These are phyloP conservation scores for Cylindrotheca fusiformis DNA, from an alignment of 108 stramenopile genomes.

Conservation along the genomic window DNA sequence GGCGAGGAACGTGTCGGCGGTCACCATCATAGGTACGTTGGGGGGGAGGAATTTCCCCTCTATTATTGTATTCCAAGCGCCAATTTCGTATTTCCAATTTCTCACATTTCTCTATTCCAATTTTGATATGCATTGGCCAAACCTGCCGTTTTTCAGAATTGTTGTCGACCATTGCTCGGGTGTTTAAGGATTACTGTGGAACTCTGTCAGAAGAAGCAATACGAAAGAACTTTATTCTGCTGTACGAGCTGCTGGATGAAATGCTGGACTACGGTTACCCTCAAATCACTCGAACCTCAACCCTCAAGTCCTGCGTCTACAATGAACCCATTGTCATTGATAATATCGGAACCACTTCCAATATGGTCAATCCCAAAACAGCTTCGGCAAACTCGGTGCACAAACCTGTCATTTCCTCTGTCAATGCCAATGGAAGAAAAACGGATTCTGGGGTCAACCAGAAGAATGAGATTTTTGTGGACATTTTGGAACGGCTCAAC, in stretches of 20 bases:
- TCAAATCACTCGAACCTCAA: conserved; percentile 95
- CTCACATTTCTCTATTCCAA: conserved; percentile 15
- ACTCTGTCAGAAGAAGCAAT: conserved; percentile 96
- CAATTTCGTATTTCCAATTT: conserved; percentile 5
- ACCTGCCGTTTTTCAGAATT: conserved; percentile 61
- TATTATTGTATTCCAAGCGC: conserved; percentile 11
- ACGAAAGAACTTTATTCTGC: conserved; percentile 98
- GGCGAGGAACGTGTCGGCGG: conserved; percentile 84
- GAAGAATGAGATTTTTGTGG: conserved; percentile 99
- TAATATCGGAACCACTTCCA: conserved; percentile 67
- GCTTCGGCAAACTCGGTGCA: conserved; percentile 92
- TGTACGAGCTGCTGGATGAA: conserved; percentile 99
- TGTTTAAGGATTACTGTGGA: conserved; percentile 99
- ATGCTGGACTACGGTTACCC: conserved; percentile 99
- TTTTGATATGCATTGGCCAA: not conserved
- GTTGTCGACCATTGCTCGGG: conserved; percentile 94
- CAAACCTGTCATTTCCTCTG: conserved; percentile 91
- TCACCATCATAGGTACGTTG: conserved; percentile 71
- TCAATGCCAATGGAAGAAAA: conserved; percentile 72
- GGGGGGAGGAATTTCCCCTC: not conserved
- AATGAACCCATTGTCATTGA: conserved; percentile 97
- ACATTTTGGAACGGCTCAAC: conserved; percentile 97
- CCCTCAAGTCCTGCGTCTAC: conserved; percentile 96
- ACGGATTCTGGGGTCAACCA: conserved; percentile 56
- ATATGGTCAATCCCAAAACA: conserved; percentile 95